Evolutionary conservation across 1,284 basidiomycete genomes (phyloP), one percentile per base, ranked within the genome.

Genomic region (Porogramme epimiltina): DNA sequence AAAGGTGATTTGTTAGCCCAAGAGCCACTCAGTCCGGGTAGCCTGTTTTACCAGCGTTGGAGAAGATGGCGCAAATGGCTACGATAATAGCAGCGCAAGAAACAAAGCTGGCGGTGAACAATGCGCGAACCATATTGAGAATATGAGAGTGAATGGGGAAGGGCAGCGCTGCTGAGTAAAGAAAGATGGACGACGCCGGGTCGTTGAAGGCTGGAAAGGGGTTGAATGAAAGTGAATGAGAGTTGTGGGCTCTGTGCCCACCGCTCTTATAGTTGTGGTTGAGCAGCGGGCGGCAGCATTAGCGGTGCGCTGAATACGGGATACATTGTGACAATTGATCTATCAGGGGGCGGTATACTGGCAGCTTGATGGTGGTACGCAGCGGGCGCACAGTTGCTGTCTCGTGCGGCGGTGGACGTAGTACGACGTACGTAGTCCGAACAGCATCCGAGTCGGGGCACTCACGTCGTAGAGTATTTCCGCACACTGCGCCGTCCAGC

Each of bases 121-220:
- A 47, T n/a, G 44, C 9, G 45, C 45, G 51, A 24, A 43, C 51
- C 51, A 52, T 37, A 36, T 34, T 4, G 24, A 15, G 15, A 34
- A 16, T 37, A 19, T 10, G n/a, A 34, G n/a, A 41, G 28, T 15
- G 37, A 45, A 18, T 23, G 44, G 19, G 34, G 43, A 13, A n/a
- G n/a, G 25, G 42, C n/a, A 18, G 26, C 31, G 15, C 10, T 31
- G 10, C 9, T 10, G 31, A 36, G n/a, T 33, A 18, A 6, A 34
- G n/a, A 36, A 23, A 10, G 16, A 13, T 25, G n/a, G n/a, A 25
- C 34, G 45, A 46, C 45, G 26, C 45, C 45, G 15, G 45, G 45
- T 28, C 45, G 45, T 23, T 13, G 23, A 16, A 15, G 23, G 16
- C 4, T 45, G 15, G 24, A 38, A 46, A n/a, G 4, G 25, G 34